Evolutionary conservation across 2,329 filamentous ascomycete species (phyloP).

Genomic region (Aspergillus thermomutatus): DNA sequence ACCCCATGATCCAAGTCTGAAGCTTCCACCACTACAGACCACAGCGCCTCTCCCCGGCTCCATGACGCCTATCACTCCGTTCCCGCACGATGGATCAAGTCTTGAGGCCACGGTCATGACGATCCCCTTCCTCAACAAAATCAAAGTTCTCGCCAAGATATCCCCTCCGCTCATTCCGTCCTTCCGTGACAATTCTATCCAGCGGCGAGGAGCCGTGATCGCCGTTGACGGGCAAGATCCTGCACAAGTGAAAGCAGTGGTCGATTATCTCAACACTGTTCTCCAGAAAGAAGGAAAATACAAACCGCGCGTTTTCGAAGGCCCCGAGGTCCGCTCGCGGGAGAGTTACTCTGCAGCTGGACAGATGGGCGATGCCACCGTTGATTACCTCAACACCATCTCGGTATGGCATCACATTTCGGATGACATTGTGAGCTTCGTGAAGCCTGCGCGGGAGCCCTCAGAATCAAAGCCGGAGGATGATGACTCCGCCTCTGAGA

Average conservation of each 20-base stretch:
- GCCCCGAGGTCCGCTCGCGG: constrained; percentile 34
- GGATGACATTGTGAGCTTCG: constrained; percentile 62
- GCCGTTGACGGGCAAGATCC: constrained; percentile 73
- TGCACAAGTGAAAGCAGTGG: constrained; percentile 62
- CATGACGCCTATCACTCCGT: constrained; percentile 27
- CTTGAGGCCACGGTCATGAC: constrained; percentile 71
- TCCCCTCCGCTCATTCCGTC: constrained; percentile 60
- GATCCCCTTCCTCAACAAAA: constrained; percentile 71
- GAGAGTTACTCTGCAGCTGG: constrained; percentile 21
- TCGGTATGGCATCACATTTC: constrained; percentile 73
- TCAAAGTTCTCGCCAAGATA: constrained; percentile 72
- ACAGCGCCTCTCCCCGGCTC: constrained; percentile 16
- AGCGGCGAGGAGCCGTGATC: constrained; percentile 71
- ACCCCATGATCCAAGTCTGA: constrained; percentile 49
- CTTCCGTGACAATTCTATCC: constrained; percentile 27
- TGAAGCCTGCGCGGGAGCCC: constrained; percentile 38
- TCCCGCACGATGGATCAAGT: constrained; percentile 40
- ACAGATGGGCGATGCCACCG: constrained; percentile 44
- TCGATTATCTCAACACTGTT: constrained; percentile 58
- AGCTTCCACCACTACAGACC: constrained; percentile 53
- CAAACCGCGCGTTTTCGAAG: constrained; percentile 48
- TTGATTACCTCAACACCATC: constrained; percentile 65
- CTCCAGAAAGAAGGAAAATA: constrained; percentile 53
- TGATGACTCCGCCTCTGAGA: constrained; percentile 17
- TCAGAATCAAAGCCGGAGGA: constrained; percentile 15